Evolutionary conservation across 192 early-diverging fungal species (phyloP).

Genomic region (Gamsiella multidivaricata): DNA sequence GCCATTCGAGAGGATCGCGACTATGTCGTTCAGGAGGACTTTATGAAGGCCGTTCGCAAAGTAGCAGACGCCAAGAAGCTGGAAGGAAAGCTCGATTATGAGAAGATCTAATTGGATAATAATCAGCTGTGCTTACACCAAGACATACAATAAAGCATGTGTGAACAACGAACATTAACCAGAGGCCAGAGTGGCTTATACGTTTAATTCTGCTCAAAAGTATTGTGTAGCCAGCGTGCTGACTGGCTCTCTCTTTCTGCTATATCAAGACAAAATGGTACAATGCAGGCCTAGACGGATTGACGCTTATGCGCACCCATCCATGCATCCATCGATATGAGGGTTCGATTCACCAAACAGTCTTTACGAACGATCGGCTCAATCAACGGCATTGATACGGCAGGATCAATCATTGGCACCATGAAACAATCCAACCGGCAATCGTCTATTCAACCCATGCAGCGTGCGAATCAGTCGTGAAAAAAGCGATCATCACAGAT

Average conservation of each 20-base stretch:
- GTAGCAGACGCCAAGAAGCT: conserved; percentile 97
- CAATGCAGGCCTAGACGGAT: not conserved
- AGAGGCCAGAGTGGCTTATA: not conserved
- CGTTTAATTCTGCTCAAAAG: not conserved
- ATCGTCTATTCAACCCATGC: no score
- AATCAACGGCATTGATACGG: no score
- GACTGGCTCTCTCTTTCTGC: conserved; percentile 35
- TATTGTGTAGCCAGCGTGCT: not conserved
- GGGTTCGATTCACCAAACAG: no score
- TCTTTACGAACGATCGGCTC: not conserved
- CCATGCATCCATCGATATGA: conserved; percentile 17
- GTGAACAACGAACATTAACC: not conserved
- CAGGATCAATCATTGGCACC: no score
- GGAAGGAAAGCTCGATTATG: conserved; percentile 90
- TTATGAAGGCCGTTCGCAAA: conserved; percentile 99
- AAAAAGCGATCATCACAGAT: no score
- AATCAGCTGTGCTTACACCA: not conserved
- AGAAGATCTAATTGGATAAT: conserved; percentile 71
- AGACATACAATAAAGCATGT: not conserved
- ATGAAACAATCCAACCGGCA: no score
- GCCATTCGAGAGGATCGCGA: conserved; percentile 99
- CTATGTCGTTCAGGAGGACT: conserved; percentile 98
- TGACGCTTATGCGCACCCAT: conserved; percentile 5
- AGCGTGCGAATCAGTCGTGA: no score
- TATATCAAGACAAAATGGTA: conserved; percentile 31